A percentile compares a stretch with the other conserved stretches of the same genome.
These are phyloP conservation scores for Remersonia thermophila DNA, from an alignment of 2,329 filamentous ascomycete species.

Conservation along the genomic window DNA sequence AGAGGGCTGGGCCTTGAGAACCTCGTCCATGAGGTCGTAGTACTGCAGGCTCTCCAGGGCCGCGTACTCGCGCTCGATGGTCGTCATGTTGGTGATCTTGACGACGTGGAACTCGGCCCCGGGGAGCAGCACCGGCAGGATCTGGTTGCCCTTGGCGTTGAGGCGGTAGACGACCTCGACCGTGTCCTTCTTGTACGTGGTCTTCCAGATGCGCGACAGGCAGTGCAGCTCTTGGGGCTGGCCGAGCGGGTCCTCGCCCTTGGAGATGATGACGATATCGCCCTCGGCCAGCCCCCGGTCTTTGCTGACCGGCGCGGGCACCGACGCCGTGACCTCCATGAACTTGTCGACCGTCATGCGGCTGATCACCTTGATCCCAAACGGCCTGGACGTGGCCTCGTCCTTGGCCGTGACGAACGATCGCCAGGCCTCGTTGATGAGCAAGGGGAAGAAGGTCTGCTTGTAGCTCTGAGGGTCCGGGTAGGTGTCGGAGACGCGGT, in stretches of 20 bases:
- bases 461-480: slow-evolving; percentile 68
- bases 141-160: slow-evolving; percentile 51
- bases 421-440: slow-evolving; percentile 92
- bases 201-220: slow-evolving; percentile 70
- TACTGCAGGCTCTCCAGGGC: slow-evolving; percentile 83
- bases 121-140: slow-evolving; percentile 52
- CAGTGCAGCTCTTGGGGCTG: slow-evolving; percentile 61
- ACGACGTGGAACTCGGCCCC: slow-evolving; percentile 59
- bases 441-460: slow-evolving; percentile 75
- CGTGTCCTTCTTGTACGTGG: slow-evolving; percentile 66
- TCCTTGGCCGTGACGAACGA: slow-evolving; percentile 83
- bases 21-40: slow-evolving; percentile 90
- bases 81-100: slow-evolving; percentile 86
- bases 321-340: slow-evolving; percentile 76
- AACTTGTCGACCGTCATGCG: slow-evolving; percentile 87
- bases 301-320: slow-evolving; percentile 57
- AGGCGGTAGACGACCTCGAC: slow-evolving; percentile 81
- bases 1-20: slow-evolving; percentile 74
- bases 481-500: slow-evolving; percentile 67
- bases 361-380: slow-evolving; percentile 78
- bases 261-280: slow-evolving; percentile 80
- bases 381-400: slow-evolving; percentile 66
- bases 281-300: slow-evolving; percentile 67
- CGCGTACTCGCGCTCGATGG: slow-evolving; percentile 89
- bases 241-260: slow-evolving; percentile 55